phyloP scores from a whole-genome alignment of 2,329 filamentous ascomycete species.

The Trichoderma sp. region DNA sequence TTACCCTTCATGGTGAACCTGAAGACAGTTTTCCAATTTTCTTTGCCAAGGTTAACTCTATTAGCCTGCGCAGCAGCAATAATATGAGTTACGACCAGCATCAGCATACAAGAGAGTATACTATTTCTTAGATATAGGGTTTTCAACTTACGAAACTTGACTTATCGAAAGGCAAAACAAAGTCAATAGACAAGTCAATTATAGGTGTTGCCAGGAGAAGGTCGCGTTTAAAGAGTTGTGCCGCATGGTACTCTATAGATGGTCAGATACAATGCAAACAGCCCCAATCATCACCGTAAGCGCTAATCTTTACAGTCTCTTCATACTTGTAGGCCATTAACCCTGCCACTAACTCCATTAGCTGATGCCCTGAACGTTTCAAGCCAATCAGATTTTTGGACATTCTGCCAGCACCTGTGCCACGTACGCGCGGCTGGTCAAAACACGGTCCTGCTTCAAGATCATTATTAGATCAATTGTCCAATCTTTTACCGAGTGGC shows the following conservation, averaged over 20 bases:
- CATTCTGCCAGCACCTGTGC: neutral
- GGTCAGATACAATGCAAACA: no score
- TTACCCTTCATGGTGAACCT: no score
- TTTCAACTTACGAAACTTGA: neutral
- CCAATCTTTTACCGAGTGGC: neutral
- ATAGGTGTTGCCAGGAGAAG: no score
- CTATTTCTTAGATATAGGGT: neutral
- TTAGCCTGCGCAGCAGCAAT: no score
- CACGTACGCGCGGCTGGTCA: neutral
- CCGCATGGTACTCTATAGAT: no score
- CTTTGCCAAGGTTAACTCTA: no score
- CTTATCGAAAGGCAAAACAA: neutral
- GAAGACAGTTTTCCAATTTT: no score
- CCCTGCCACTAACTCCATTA: no score
- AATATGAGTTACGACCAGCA: no score
- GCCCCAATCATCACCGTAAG: neutral
- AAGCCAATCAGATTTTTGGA: neutral
- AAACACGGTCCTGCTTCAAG: neutral
- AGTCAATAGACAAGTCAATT: neutral
- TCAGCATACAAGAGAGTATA: no score
- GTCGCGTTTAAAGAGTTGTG: no score
- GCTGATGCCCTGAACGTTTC: neutral
- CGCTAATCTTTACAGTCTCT: neutral
- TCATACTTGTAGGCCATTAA: neutral
- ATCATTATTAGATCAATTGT: neutral